Evolutionary conservation across 1,139 yeast genomes (phyloP).

Genomic region (Suhomyces bribrorum): DNA sequence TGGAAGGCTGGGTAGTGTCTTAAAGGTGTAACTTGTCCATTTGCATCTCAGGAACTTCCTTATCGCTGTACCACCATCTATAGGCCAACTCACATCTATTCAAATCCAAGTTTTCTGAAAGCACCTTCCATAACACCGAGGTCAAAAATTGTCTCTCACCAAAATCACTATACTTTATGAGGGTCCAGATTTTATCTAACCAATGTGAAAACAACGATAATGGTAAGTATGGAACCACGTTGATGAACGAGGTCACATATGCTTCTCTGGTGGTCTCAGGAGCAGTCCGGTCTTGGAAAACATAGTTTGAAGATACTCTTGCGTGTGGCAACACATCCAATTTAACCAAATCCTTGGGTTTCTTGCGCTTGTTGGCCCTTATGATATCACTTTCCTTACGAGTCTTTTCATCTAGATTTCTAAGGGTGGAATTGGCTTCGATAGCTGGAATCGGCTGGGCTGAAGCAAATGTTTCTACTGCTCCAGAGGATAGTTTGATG

Average conservation of each 20-base stretch:
- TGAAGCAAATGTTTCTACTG: constrained; percentile 28
- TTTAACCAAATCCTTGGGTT: constrained; percentile 32
- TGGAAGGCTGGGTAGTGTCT: too few species aligned
- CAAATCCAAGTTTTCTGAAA: constrained; percentile 54
- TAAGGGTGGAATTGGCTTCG: constrained; percentile 39
- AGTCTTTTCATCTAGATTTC: constrained; percentile 27
- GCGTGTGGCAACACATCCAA: constrained; percentile 24
- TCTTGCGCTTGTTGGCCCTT: constrained; percentile 33
- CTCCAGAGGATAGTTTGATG: constrained; percentile 16
- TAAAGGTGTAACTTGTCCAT: neutral
- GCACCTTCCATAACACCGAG: constrained; percentile 39
- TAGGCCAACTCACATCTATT: constrained; percentile 64
- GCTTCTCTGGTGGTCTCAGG: constrained; percentile 57
- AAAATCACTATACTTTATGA: constrained; percentile 39
- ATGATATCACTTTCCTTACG: constrained; percentile 27
- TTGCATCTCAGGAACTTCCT: constrained; percentile 16
- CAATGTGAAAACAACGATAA: constrained; percentile 44
- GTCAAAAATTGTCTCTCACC: constrained; percentile 31
- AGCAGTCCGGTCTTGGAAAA: constrained; percentile 25
- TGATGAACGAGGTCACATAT: constrained; percentile 47
- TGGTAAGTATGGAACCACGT: constrained; percentile 57
- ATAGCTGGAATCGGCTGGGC: constrained; percentile 44
- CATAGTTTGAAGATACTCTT: constrained; percentile 19
- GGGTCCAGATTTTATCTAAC: constrained; percentile 48
- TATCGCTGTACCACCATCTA: constrained; percentile 60